Evolutionary conservation across 176 grass and related monocot genomes (phyloP).

Genomic region (Paspalum vaginatum): DNA sequence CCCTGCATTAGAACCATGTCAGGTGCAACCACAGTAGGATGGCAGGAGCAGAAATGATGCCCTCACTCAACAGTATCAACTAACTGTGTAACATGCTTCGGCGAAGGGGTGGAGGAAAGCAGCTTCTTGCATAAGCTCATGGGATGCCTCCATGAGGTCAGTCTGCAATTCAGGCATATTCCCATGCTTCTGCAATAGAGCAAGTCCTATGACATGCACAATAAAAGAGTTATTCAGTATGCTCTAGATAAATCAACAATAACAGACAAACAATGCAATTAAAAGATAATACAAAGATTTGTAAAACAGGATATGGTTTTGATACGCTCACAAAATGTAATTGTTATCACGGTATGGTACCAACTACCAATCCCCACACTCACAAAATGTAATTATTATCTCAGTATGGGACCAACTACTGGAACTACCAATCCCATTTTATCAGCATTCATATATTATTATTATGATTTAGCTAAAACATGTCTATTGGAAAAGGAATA

Average conservation of each 20-base stretch:
- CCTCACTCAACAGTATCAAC: conserved; percentile 7
- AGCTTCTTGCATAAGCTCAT: conserved; percentile 78
- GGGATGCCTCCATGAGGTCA: conserved; percentile 66
- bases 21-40: conserved; percentile 33
- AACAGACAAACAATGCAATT: background rate
- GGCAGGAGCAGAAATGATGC: conserved; percentile 16
- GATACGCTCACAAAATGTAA: background rate
- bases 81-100: conserved; percentile 95
- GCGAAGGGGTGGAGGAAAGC: conserved; percentile 75
- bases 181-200: conserved; percentile 81
- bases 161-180: conserved; percentile 52
- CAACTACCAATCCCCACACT: background rate
- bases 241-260: conserved; percentile 9
- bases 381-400: background rate
- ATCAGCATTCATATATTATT: background rate
- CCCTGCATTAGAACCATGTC: conserved; percentile 65
- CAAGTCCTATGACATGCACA: conserved; percentile 65
- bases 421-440: background rate
- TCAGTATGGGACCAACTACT: background rate
- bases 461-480: background rate
- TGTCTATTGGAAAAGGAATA: conserved; percentile 5
- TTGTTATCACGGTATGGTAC: background rate
- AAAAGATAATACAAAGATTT: background rate
- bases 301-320: background rate
- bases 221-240: conserved; percentile 35